Percentiles rank a stretch among this genome's conserved stretches.
These are phyloP conservation scores for Gossypium longicalyx DNA, from an alignment of 345 rosid genomes.

Conservation along the genomic window DNA sequence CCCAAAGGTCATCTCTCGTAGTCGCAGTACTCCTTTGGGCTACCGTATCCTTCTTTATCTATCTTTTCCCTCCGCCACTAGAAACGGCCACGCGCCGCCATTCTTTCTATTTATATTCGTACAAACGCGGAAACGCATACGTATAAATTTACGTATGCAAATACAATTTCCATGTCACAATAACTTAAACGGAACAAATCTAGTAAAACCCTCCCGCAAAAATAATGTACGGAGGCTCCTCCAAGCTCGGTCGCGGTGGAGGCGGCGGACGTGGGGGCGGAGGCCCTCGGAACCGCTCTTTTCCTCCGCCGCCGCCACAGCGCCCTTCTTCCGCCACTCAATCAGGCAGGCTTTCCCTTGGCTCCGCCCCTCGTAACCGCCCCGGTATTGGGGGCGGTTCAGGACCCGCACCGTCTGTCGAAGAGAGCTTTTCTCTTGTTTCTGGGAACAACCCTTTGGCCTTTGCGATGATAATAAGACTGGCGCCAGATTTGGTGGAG, in stretches of 20 bases:
- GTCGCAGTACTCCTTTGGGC: background rate
- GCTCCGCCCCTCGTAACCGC: conserved; percentile 36
- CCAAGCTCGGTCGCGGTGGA: conserved; percentile 50
- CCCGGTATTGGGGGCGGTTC: conserved; percentile 21
- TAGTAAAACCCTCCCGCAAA: background rate
- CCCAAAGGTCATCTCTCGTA: background rate
- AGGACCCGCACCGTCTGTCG: conserved; percentile 28
- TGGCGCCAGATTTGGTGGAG: conserved; percentile 83
- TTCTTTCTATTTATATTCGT: background rate
- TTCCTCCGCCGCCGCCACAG: conserved; percentile 41
- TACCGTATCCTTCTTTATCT: background rate
- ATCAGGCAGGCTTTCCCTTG: conserved; percentile 35
- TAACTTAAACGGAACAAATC: conserved; percentile 4
- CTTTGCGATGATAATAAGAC: conserved; percentile 70
- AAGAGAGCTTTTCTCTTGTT: conserved; percentile 70
- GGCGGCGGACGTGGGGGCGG: conserved; percentile 37
- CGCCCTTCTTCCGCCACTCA: conserved; percentile 30
- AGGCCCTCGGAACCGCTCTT: conserved; percentile 36
- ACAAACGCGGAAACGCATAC: background rate
- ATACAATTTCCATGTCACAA: background rate
- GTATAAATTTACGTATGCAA: background rate
- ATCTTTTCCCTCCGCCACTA: background rate
- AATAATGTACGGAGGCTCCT: conserved; percentile 41
- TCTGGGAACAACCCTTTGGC: conserved; percentile 55
- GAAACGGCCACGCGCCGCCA: background rate